Percentiles rank a stretch among this genome's conserved stretches.
These are phyloP conservation scores for Cryptococcus sp. DNA, from an alignment of 1,284 basidiomycete genomes.

Conservation along the genomic window DNA sequence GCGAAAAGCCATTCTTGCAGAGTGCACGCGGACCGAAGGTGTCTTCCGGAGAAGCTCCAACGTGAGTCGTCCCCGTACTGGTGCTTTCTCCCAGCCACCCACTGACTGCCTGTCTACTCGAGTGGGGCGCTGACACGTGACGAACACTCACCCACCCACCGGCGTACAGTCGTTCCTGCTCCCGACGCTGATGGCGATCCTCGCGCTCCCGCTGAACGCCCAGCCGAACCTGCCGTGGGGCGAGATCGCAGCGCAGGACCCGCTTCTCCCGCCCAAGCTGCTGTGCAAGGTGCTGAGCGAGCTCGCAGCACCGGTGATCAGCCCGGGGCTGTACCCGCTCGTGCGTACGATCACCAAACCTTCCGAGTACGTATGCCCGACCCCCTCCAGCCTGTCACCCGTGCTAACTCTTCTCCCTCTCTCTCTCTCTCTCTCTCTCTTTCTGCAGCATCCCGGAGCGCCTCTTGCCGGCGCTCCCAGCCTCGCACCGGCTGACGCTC, in stretches of 20 bases:
- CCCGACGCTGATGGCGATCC: constrained; percentile 17
- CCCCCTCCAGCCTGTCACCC: background rate
- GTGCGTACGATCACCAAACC: constrained; percentile 14
- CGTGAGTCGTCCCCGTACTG: constrained; percentile 20
- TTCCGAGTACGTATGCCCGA: constrained; percentile 20
- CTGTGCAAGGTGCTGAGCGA: constrained; percentile 21
- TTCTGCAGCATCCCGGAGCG: constrained; percentile 14
- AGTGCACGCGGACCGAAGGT: constrained; percentile 33
- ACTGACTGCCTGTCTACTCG: too few species aligned
- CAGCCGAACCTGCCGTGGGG: constrained; percentile 38
- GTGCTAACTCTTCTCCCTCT: background rate
- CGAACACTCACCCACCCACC: too few species aligned
- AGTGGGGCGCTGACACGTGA: too few species aligned
- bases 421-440: background rate
- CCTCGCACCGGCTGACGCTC: constrained; percentile 13
- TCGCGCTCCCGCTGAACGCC: constrained; percentile 23
- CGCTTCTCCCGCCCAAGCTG: constrained; percentile 35
- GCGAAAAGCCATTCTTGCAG: constrained; percentile 24
- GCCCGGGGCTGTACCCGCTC: constrained; percentile 15
- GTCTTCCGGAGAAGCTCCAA: constrained; percentile 37
- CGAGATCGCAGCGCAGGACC: constrained; percentile 31
- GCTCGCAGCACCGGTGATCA: constrained; percentile 21
- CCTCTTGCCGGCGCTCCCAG: constrained; percentile 21
- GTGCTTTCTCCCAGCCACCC: background rate
- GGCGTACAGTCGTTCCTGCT: constrained; percentile 25